phyloP scores from a whole-genome alignment of 352 stramenopile species.

The Globisporangium yorkense region DNA sequence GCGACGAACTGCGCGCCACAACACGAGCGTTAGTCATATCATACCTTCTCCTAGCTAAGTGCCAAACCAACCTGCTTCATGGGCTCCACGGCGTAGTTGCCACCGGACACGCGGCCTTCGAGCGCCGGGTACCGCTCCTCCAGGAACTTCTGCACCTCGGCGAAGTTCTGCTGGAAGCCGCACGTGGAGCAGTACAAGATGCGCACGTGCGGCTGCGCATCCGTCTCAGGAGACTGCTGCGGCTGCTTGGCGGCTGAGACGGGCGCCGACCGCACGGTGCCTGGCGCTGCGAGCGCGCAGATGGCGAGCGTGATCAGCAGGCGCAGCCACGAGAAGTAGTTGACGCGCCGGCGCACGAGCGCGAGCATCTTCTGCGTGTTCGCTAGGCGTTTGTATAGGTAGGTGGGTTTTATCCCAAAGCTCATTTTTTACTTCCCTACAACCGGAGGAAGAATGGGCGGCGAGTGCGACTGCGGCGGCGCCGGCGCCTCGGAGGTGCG shows the following conservation, averaged over 20 bases:
- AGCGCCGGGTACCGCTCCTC: constrained; percentile 75
- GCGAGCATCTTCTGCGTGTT: constrained; percentile 5
- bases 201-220: constrained; percentile 17
- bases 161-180: constrained; percentile 78
- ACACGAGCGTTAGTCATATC: neutral
- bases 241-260: neutral
- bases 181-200: constrained; percentile 70
- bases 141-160: constrained; percentile 56
- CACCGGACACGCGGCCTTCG: constrained; percentile 50
- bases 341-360: constrained; percentile 16
- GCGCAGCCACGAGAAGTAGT: constrained; percentile 20
- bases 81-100: constrained; percentile 53
- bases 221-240: neutral
- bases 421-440: no score
- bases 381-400: constrained; percentile 1
- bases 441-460: constrained; percentile 5
- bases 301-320: constrained; percentile 23
- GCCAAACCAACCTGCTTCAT: constrained; percentile 27
- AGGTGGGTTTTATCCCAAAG: no score
- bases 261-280: constrained; percentile 5
- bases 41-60: neutral
- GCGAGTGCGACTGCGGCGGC: constrained; percentile 42
- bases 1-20: constrained; percentile 27
- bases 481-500: constrained; percentile 37
- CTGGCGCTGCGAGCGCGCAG: constrained; percentile 18